Evolutionary conservation across 1,139 yeast genomes (phyloP).

Genomic region (Saccharomyces hybrid): DNA sequence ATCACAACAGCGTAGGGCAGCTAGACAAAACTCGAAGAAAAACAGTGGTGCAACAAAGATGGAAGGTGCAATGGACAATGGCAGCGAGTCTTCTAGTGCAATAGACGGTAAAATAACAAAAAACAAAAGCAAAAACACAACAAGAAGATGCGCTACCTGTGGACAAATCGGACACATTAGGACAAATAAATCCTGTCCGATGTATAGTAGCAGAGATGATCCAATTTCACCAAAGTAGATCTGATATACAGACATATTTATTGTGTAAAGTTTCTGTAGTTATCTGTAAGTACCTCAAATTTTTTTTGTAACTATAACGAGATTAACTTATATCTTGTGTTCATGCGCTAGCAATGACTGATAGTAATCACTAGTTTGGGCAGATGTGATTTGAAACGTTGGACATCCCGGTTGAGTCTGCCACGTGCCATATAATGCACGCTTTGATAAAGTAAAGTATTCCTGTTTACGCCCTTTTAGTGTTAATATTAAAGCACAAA

Average conservation of each 20-base stretch:
- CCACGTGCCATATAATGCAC: too few species aligned
- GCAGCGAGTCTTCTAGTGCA: conserved; percentile 29
- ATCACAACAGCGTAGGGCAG: conserved; percentile 56
- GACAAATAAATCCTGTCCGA: conserved; percentile 83
- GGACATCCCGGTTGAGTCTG: too few species aligned
- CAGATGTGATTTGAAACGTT: too few species aligned
- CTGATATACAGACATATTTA: background rate
- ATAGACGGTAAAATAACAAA: background rate
- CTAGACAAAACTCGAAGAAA: conserved; percentile 53
- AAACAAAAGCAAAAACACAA: conserved; percentile 49
- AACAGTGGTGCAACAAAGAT: conserved; percentile 19
- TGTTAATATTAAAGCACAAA: too few species aligned
- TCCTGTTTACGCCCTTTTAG: too few species aligned
- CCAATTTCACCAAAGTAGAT: background rate
- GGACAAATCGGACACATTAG: conserved; percentile 93
- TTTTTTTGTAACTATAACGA: background rate
- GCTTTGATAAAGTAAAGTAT: too few species aligned
- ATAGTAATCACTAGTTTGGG: too few species aligned
- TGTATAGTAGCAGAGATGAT: conserved; percentile 43
- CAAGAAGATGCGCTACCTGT: conserved; percentile 87
- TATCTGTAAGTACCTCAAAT: background rate
- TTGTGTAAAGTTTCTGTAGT: background rate
- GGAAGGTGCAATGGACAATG: conserved; percentile 3
- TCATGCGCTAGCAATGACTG: background rate
- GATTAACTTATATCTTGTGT: background rate